Conservation (phyloP, 163 green algal genomes). For the Prototheca stagnorum region DNA sequence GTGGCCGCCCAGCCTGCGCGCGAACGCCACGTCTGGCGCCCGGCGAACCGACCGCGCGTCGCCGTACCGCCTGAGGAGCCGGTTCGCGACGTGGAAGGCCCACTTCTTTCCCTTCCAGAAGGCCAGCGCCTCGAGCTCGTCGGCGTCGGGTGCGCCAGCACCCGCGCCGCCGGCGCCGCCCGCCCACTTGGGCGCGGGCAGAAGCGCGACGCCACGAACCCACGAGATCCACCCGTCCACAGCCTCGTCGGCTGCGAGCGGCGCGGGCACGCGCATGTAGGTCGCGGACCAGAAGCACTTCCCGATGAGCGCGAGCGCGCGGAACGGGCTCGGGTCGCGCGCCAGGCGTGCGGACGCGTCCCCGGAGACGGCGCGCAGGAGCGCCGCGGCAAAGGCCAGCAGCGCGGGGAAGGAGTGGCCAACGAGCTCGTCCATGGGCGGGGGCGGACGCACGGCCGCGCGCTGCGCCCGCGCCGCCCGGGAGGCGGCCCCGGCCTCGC, state of each 20-base stretch:
- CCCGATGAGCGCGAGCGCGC: constrained; percentile 47
- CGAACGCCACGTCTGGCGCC: constrained; percentile 40
- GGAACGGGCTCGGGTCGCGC: not conserved
- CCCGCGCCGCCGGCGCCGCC: too few relatives aligned
- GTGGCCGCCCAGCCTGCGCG: constrained; percentile 45
- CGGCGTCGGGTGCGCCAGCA: too few relatives aligned
- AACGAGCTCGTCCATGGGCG: constrained; percentile 40
- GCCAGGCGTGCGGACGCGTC: too few relatives aligned
- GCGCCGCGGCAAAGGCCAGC: too few relatives aligned
- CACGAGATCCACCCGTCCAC: constrained; percentile 72
- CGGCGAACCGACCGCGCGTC: constrained; percentile 34
- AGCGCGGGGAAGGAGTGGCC: constrained; percentile 56
- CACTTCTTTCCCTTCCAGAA: constrained; percentile 98
- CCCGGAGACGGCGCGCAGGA: too few relatives aligned
- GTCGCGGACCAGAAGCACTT: constrained; percentile 82
- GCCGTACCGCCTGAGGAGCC: constrained; percentile 68
- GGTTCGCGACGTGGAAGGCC: constrained; percentile 74
- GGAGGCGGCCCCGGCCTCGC: too few relatives aligned
- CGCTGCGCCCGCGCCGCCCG: too few relatives aligned
- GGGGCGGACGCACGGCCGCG: too few relatives aligned
- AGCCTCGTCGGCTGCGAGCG: constrained; percentile 44
- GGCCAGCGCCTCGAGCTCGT: constrained; percentile 40
- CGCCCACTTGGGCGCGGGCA: constrained; percentile 52
- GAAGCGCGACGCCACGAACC: constrained; percentile 49
- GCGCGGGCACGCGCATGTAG: constrained; percentile 76